Base-by-base conservation (phyloP, 805 yeast species). In the Pichia manshurica region DNA sequence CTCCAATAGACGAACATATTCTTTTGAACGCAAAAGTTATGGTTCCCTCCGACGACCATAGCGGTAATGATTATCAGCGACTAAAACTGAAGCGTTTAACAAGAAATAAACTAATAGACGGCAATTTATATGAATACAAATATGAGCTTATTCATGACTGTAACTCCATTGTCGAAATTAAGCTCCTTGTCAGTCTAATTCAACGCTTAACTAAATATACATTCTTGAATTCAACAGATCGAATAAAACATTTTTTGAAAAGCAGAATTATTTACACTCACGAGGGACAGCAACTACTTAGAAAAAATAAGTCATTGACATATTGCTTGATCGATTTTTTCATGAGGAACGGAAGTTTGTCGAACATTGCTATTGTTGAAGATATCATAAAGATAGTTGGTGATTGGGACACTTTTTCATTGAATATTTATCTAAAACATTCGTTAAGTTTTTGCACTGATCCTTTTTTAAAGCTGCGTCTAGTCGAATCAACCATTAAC, bases 361-460 rank as follows among this genome's bases (percentile, higher is more conserved):
- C 23, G 8, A 43, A 47, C 25, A 10, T 35, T 17, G 16, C 15
- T 16, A 42, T 44, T 15, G n/a, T 39, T 22, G 28, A 48, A 10
- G 19, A 45, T 10, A 16, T 50, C 7, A 12, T 42, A 13, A 21
- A 33, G n/a, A 23, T 35, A 6, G 31, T 41, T 13, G 42, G 34
- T 17, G 39, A 29, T 10, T 44, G 46, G 42, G 50, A 47, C 42
- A 40, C 38, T 6, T 12, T n/a, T 16, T 25, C 36, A 15, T 29
- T 52, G 31, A 49, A 49, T 25, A 23, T 52, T 5, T 49, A 39
- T 9, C 31, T 51, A 13, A 39, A 45, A 28, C 34, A 45, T 29
- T 44, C 51, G 4, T n/a, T 29, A 7, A 44, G 44, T n/a, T 20
- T 19, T 13, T 6, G 13, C n/a, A 2, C 6, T 9, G 32, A 17